Evolutionary conservation across 2,329 filamentous ascomycete species (phyloP).

Genomic region (Fusarium keratoplasticum): DNA sequence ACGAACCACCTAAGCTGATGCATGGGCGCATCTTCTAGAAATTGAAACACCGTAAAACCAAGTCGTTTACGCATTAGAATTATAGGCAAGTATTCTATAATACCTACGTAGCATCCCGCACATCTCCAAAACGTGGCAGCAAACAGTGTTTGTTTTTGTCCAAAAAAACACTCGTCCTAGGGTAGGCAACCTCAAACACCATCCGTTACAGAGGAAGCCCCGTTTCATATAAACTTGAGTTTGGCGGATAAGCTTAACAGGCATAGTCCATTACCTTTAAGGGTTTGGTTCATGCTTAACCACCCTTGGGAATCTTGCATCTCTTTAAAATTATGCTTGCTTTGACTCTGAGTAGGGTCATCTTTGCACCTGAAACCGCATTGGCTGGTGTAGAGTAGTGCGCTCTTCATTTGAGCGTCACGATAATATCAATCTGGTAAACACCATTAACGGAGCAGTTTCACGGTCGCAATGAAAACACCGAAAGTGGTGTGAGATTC

Average conservation of each 20-base stretch:
- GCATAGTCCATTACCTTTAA: background rate
- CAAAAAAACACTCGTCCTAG: background rate
- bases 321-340: background rate
- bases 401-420: background rate
- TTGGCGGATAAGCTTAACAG: background rate
- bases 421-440: background rate
- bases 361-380: background rate
- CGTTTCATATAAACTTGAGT: background rate
- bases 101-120: background rate
- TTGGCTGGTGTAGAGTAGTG: background rate
- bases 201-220: constrained; percentile 2
- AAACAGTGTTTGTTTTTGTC: background rate
- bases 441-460: background rate
- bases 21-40: background rate
- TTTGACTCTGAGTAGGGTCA: background rate
- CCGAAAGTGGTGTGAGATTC: constrained; percentile 1
- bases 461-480: background rate
- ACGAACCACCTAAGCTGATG: background rate
- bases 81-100: background rate
- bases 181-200: constrained; percentile 21
- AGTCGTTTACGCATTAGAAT: background rate
- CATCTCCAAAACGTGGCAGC: background rate
- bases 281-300: background rate
- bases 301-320: background rate
- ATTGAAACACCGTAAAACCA: background rate